phyloP scores from a whole-genome alignment of 2,329 filamentous ascomycete species.

The Paecilomyces formosus region DNA sequence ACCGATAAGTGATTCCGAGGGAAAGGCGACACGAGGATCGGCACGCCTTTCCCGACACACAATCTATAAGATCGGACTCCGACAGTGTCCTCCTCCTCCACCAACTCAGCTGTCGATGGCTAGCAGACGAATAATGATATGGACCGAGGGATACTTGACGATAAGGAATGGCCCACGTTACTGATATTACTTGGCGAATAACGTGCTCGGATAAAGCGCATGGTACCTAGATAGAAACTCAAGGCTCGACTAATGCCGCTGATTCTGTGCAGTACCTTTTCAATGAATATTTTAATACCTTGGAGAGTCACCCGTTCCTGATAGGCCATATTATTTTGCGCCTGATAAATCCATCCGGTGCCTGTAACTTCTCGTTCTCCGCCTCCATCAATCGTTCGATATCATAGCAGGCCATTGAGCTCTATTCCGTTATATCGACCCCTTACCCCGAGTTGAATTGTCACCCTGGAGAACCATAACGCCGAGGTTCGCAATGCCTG shows the following conservation, averaged over 20 bases:
- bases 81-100: not conserved
- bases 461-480: not conserved
- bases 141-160: not conserved
- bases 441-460: not conserved
- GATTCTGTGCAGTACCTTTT: not conserved
- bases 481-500: not conserved
- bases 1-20: not conserved
- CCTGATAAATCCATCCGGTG: not conserved
- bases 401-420: not conserved
- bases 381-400: not conserved
- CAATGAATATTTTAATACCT: not conserved
- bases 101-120: not conserved
- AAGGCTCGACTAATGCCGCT: not conserved
- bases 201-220: not conserved
- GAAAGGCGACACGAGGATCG: not conserved
- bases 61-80: not conserved
- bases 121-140: not conserved
- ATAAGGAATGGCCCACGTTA: not conserved
- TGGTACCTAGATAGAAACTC: not conserved
- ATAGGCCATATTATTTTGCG: not conserved
- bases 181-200: not conserved
- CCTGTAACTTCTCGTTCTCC: not conserved
- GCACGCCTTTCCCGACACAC: not conserved
- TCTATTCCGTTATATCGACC: not conserved
- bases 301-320: not conserved